These are phyloP conservation scores for Globisporangium middletonii DNA, from an alignment of 352 stramenopile genomes.

Conservation along the genomic window DNA sequence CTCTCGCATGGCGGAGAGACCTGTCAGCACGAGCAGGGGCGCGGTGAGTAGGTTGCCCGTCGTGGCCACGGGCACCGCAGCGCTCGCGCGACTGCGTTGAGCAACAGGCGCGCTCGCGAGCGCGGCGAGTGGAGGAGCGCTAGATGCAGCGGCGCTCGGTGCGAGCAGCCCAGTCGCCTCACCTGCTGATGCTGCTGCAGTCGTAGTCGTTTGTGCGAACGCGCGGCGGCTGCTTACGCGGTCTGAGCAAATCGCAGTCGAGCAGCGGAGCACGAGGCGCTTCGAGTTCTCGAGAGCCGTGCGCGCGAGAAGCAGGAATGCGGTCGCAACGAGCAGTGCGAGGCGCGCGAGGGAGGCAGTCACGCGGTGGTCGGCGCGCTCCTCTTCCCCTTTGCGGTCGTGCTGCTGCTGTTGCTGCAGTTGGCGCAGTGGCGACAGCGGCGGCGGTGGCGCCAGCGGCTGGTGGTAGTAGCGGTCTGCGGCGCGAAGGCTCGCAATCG, in stretches of 20 bases:
- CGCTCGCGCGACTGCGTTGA: background rate
- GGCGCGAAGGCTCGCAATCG: too few species aligned
- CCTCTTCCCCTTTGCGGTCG: too few species aligned
- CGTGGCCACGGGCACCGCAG: background rate
- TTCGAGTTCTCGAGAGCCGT: slow-evolving; percentile 8
- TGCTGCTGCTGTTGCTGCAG: too few species aligned
- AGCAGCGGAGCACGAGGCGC: slow-evolving; percentile 1
- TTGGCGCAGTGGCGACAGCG: background rate
- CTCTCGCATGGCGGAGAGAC: slow-evolving; percentile 15
- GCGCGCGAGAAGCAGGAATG: slow-evolving; percentile 23
- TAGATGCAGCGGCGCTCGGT: too few species aligned
- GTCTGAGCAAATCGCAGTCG: too few species aligned
- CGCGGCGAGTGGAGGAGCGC: too few species aligned
- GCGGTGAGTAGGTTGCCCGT: slow-evolving; percentile 11
- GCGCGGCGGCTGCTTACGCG: background rate
- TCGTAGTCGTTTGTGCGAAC: background rate
- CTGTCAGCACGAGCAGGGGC: slow-evolving; percentile 9
- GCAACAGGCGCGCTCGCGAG: too few species aligned
- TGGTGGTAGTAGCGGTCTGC: background rate
- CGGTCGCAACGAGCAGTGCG: slow-evolving; percentile 9
- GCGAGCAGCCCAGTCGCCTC: background rate
- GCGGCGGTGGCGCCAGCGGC: too few species aligned
- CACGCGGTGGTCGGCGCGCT: too few species aligned
- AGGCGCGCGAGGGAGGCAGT: slow-evolving; percentile 4
- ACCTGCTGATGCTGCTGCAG: background rate